Percentiles rank a stretch among this genome's conserved stretches.
These are phyloP conservation scores for Russula sp. DNA, from an alignment of 768 basidiomycete species.

Conservation along the genomic window DNA sequence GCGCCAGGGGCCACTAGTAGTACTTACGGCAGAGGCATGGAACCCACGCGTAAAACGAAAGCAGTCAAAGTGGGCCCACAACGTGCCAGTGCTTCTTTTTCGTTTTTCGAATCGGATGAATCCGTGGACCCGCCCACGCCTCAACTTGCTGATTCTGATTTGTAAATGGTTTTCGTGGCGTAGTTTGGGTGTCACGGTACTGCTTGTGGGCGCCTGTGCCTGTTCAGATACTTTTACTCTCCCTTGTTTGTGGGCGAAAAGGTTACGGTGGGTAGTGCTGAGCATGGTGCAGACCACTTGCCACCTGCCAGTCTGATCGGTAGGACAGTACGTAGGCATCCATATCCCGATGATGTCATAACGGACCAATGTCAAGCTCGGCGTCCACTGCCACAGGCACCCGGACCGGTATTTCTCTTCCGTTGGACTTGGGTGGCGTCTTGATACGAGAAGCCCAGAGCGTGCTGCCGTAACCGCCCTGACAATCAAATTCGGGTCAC, in stretches of 20 bases:
- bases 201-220: background rate
- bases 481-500: background rate
- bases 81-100: background rate
- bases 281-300: background rate
- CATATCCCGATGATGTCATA: background rate
- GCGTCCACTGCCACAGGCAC: background rate
- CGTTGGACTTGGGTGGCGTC: background rate
- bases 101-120: background rate
- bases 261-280: background rate
- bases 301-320: background rate
- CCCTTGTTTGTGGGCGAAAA: background rate
- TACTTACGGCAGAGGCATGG: background rate
- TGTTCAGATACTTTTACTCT: too few relatives aligned
- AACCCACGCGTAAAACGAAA: background rate
- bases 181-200: background rate
- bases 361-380: background rate
- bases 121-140: background rate
- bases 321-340: background rate
- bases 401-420: too few relatives aligned
- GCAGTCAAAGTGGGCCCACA: background rate
- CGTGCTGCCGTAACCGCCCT: background rate
- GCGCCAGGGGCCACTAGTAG: background rate
- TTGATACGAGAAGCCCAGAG: background rate
- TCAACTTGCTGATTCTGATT: background rate
- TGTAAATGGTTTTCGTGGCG: background rate